Conservation (phyloP, 176 grass and related monocot species). For the Calamus simplicifolius region DNA sequence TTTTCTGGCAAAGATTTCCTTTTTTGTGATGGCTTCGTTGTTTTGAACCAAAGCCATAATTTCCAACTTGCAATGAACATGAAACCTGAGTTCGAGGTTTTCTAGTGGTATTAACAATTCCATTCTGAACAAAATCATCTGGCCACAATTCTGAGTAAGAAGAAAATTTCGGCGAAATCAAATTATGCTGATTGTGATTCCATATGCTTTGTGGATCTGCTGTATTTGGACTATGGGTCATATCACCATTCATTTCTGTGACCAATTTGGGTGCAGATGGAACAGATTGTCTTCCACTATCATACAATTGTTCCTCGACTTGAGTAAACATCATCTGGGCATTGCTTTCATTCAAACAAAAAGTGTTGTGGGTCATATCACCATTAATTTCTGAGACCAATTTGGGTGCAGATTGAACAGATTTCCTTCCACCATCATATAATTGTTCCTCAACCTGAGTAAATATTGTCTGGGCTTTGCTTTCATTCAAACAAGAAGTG, state of each 20-base stretch:
- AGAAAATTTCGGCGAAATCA: constrained; percentile 52
- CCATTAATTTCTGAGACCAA: constrained; percentile 57
- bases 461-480: constrained; percentile 10
- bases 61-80: constrained; percentile 38
- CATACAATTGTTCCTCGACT: constrained; percentile 18
- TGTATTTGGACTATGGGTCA: constrained; percentile 43
- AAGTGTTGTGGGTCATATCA: constrained; percentile 20
- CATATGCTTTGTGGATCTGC: constrained; percentile 60
- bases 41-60: constrained; percentile 49
- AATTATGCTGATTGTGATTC: constrained; percentile 65
- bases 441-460: constrained; percentile 22
- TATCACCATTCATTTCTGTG: constrained; percentile 42
- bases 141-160: constrained; percentile 57
- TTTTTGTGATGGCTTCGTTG: constrained; percentile 40
- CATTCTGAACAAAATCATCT: constrained; percentile 28
- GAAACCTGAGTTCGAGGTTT: constrained; percentile 45
- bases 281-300: constrained; percentile 23
- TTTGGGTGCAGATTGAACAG: constrained; percentile 26
- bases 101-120: constrained; percentile 42
- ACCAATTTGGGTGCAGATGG: constrained; percentile 42
- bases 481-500: constrained; percentile 18
- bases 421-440: constrained; percentile 27
- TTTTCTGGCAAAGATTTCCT: constrained; percentile 33
- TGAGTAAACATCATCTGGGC: constrained; percentile 17
- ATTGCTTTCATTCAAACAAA: constrained; percentile 6